Conservation (phyloP, 345 rosid species). For the Raphanus raphanistrum region DNA sequence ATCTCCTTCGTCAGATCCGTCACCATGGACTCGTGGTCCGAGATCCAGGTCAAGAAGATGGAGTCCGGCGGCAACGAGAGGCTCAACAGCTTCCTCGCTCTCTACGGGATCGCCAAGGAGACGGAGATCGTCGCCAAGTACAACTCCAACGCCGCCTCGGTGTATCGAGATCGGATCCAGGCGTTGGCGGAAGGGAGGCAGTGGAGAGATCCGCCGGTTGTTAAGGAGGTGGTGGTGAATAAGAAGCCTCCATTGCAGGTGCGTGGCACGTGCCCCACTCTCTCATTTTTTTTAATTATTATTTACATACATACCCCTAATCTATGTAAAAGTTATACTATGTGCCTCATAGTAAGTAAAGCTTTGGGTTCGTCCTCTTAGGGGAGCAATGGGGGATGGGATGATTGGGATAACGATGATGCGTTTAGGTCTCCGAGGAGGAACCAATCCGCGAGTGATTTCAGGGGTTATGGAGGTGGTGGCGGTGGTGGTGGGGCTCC, state of each 20-base stretch:
- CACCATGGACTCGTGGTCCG: conserved; percentile 99
- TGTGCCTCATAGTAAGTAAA: background rate
- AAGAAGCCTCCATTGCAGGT: conserved; percentile 54
- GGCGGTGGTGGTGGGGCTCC: conserved; percentile 38
- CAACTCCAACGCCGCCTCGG: conserved; percentile 73
- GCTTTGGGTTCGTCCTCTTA: background rate
- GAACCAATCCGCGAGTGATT: conserved; percentile 72
- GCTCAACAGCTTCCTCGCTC: conserved; percentile 68
- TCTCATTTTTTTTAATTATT: too few relatives aligned
- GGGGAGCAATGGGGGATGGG: conserved; percentile 68
- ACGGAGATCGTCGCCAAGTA: conserved; percentile 79
- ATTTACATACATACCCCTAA: background rate
- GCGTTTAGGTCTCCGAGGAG: conserved; percentile 61
- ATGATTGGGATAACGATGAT: conserved; percentile 89
- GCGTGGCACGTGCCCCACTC: background rate
- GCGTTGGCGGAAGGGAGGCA: conserved; percentile 78
- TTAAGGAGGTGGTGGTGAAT: conserved; percentile 61
- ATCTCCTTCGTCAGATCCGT: conserved; percentile 99
- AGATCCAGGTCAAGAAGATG: conserved; percentile 97
- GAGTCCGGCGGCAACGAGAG: conserved; percentile 88
- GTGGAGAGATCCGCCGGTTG: conserved; percentile 86
- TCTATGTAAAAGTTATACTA: background rate
- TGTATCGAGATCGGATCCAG: conserved; percentile 85
- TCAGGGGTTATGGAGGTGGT: conserved; percentile 50
- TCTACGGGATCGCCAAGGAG: conserved; percentile 70